These are phyloP conservation scores for Xylariomycetidae sp. DNA, from an alignment of 2,329 filamentous ascomycete genomes.

Conservation along the genomic window DNA sequence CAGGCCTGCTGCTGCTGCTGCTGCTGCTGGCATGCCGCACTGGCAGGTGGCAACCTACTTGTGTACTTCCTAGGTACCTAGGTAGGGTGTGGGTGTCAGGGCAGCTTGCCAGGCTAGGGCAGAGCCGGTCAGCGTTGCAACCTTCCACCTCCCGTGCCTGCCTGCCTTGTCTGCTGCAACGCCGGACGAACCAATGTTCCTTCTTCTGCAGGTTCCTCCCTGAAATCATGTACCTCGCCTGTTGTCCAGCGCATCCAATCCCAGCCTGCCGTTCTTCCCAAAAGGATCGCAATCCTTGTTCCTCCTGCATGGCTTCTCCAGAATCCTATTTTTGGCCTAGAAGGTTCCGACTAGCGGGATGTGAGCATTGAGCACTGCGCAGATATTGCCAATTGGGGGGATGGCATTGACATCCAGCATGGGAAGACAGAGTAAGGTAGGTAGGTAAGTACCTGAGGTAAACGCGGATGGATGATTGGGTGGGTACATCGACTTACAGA, in stretches of 20 bases:
- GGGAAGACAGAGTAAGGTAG: too few species aligned
- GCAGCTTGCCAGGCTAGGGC: background rate
- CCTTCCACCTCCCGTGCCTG: background rate
- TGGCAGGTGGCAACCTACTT: too few species aligned
- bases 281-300: background rate
- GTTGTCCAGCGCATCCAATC: background rate
- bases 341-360: background rate
- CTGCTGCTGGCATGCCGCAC: too few species aligned
- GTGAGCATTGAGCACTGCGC: background rate
- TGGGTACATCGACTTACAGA: too few species aligned
- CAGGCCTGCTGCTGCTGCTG: too few species aligned
- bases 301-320: slow-evolving; percentile 1
- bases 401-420: background rate
- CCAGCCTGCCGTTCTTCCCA: background rate
- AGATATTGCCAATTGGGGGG: background rate
- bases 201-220: background rate
- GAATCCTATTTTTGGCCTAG: slow-evolving; percentile 2
- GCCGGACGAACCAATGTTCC: background rate
- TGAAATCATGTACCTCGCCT: too few species aligned
- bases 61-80: too few species aligned
- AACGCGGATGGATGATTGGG: too few species aligned
- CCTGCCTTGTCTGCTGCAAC: background rate
- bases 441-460: too few species aligned
- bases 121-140: background rate
- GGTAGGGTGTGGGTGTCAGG: background rate